These are phyloP conservation scores for Mycena rosella DNA, from an alignment of 768 basidiomycete genomes.

Conservation along the genomic window DNA sequence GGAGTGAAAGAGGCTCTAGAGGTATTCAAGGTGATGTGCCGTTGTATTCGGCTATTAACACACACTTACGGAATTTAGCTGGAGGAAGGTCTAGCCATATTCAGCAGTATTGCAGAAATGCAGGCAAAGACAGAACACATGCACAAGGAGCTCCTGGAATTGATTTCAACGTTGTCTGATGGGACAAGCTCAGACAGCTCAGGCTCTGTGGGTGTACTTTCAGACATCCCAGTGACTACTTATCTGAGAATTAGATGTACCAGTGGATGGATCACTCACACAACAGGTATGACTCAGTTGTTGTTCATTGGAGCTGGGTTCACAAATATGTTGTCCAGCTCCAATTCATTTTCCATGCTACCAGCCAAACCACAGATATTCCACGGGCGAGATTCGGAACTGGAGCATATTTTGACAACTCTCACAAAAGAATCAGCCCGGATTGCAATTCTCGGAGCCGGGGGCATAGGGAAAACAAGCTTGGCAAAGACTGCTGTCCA, in stretches of 20 bases:
- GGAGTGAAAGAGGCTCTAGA: neutral
- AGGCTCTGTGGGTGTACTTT: neutral
- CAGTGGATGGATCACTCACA: no score
- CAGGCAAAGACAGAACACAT: neutral
- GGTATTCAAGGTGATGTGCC: conserved; percentile 1
- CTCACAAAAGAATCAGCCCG: neutral
- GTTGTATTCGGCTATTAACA: neutral
- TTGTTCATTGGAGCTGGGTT: neutral
- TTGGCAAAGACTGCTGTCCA: neutral
- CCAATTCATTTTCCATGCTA: neutral
- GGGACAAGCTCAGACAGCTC: neutral
- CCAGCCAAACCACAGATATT: neutral
- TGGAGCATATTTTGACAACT: neutral
- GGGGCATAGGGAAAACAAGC: no score
- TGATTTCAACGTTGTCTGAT: neutral
- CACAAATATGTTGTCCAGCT: neutral
- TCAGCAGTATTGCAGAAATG: neutral
- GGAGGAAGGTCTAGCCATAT: neutral
- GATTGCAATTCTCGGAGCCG: neutral
- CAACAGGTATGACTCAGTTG: no score
- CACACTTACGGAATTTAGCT: neutral
- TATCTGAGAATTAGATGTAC: no score
- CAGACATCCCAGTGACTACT: no score
- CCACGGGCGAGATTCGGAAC: neutral
- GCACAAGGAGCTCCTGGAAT: neutral